Conservation (phyloP, 495 filamentous ascomycete species). For the Massariosphaeria phaeospora region DNA sequence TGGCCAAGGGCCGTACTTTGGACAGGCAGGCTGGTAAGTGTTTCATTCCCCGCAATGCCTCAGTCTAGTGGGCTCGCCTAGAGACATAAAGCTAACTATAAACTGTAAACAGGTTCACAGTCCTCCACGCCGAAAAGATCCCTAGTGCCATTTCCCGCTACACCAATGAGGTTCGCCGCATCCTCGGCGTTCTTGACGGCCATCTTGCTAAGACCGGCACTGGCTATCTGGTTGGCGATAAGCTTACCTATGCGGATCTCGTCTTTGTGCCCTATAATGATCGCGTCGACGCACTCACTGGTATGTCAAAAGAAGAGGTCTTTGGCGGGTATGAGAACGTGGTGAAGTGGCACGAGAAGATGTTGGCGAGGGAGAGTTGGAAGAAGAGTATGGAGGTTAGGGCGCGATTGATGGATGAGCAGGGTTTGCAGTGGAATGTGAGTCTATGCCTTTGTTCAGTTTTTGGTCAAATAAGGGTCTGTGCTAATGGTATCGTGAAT, state of each 20-base stretch:
- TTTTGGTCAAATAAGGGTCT: no score
- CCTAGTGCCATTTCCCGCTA: conserved; percentile 22
- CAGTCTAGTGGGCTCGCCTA: no score
- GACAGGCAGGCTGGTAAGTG: conserved; percentile 21
- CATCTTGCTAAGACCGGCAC: conserved; percentile 34
- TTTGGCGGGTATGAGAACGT: conserved; percentile 33
- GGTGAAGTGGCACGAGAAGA: conserved; percentile 33
- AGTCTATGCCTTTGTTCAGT: no score
- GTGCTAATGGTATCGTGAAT: no score
- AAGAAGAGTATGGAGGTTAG: conserved; percentile 18
- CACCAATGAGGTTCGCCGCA: conserved; percentile 14
- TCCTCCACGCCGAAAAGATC: conserved; percentile 23
- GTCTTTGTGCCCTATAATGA: conserved; percentile 45
- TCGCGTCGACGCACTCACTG: conserved; percentile 2
- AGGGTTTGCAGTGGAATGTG: conserved; percentile 9
- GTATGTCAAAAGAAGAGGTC: conserved; percentile 1
- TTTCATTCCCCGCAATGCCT: no score
- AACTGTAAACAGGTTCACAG: conserved; percentile 4
- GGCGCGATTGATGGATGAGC: conserved; percentile 15
- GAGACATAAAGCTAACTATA: no score
- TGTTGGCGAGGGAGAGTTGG: conserved; percentile 10
- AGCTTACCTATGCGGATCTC: conserved; percentile 48
- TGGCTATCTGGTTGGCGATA: conserved; percentile 52
- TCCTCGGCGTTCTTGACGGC: conserved; percentile 18
- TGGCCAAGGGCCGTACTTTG: conserved; percentile 31